These are phyloP conservation scores for Schizochytrium sp. DNA, from an alignment of 108 stramenopile genomes.

Conservation along the genomic window DNA sequence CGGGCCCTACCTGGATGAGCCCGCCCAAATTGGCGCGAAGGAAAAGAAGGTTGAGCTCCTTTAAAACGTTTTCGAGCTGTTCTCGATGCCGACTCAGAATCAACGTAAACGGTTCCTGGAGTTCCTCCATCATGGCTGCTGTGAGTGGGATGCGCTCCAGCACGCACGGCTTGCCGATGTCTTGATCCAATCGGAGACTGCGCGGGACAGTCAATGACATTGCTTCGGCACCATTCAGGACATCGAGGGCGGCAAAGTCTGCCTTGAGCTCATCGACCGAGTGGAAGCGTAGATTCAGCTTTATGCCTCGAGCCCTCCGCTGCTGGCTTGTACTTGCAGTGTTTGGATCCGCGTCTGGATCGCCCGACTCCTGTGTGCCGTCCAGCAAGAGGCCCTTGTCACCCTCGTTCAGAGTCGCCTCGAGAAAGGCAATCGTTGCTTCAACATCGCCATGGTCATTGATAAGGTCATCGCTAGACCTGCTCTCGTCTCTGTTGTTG, in stretches of 20 bases:
- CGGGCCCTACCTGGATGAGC: background rate
- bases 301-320: background rate
- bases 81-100: background rate
- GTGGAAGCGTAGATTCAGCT: background rate
- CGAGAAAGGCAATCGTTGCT: background rate
- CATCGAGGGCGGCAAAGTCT: background rate
- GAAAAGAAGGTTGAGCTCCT: background rate
- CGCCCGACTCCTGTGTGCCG: too few relatives aligned
- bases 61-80: background rate
- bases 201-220: background rate
- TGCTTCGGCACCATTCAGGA: background rate
- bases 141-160: background rate
- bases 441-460: background rate
- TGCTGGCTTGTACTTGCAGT: too few relatives aligned
- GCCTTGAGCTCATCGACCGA: background rate
- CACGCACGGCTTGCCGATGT: too few relatives aligned
- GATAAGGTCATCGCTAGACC: too few relatives aligned
- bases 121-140: background rate
- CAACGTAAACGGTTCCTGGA: background rate
- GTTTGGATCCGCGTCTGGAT: too few relatives aligned
- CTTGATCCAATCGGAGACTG: background rate
- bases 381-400: too few relatives aligned
- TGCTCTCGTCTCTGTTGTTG: too few relatives aligned
- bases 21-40: background rate
- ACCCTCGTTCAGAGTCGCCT: too few relatives aligned